Evolutionary conservation across 2,329 filamentous ascomycete species (phyloP).

Genomic region (Paraphoma sp.): DNA sequence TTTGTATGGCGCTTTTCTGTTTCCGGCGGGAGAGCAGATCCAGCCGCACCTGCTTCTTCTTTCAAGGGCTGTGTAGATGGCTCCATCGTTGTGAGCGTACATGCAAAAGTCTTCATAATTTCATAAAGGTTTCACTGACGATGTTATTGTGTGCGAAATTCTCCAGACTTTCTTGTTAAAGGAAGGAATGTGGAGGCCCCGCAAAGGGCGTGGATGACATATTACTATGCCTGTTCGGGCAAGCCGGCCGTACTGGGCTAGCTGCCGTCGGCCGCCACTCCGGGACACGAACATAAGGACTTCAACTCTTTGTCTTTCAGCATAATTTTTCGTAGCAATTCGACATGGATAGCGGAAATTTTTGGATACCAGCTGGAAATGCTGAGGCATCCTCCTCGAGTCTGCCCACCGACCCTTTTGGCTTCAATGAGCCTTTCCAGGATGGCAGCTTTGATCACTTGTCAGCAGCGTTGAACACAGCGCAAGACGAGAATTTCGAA

Average conservation of each 20-base stretch:
- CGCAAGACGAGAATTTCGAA: neutral
- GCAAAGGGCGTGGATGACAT: neutral
- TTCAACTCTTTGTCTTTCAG: neutral
- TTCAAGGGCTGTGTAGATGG: no score
- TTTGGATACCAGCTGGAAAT: no score
- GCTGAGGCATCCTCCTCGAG: neutral
- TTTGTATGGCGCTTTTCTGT: no score
- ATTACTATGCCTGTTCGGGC: neutral
- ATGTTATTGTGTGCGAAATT: no score
- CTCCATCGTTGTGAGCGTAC: no score
- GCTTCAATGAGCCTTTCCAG: neutral
- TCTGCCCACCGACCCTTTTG: neutral
- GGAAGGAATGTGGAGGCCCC: no score
- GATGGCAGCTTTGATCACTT: slow-evolving; percentile 9
- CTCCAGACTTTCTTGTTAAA: no score
- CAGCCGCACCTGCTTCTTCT: no score
- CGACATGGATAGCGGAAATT: neutral
- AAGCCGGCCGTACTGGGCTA: neutral
- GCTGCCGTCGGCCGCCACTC: neutral
- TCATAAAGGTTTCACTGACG: no score
- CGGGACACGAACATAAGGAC: neutral
- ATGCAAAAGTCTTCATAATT: no score
- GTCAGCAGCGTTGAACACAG: slow-evolving; percentile 1
- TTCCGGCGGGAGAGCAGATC: no score
- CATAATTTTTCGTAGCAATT: neutral